Percentiles rank a stretch among this genome's conserved stretches.
These are phyloP conservation scores for Mycena rebaudengoi DNA, from an alignment of 768 basidiomycete genomes.

Conservation along the genomic window DNA sequence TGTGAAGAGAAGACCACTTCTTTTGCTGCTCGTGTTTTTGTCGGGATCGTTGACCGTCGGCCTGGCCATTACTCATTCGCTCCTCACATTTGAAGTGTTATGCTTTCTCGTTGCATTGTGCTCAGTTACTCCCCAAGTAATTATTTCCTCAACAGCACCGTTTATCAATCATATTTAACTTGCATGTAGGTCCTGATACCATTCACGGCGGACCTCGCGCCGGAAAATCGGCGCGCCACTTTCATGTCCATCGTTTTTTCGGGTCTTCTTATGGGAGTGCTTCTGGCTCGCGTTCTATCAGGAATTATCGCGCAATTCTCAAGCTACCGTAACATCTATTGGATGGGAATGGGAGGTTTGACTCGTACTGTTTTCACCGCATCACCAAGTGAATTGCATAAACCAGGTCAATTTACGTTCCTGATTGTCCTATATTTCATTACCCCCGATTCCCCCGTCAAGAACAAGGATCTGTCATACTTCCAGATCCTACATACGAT, in stretches of 20 bases:
- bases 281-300: constrained; percentile 63
- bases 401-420: constrained; percentile 52
- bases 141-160: constrained; percentile 47
- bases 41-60: constrained; percentile 60
- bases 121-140: constrained; percentile 61
- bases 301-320: constrained; percentile 64
- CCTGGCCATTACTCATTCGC: constrained; percentile 52
- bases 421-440: constrained; percentile 53
- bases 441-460: constrained; percentile 68
- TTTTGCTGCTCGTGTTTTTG: constrained; percentile 51
- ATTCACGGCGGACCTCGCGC: constrained; percentile 69
- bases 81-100: constrained; percentile 57
- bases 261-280: constrained; percentile 59
- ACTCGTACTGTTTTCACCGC: background rate
- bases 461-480: constrained; percentile 59
- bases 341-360: constrained; percentile 55
- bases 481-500: constrained; percentile 63
- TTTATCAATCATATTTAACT: background rate
- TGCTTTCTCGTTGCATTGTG: constrained; percentile 59
- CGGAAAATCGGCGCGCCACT: constrained; percentile 49
- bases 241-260: constrained; percentile 64
- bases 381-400: background rate
- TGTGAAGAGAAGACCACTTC: constrained; percentile 62
- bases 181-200: constrained; percentile 16
- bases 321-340: constrained; percentile 63